phyloP scores from a whole-genome alignment of 805 yeast species.

The Priceomyces melissophilus region DNA sequence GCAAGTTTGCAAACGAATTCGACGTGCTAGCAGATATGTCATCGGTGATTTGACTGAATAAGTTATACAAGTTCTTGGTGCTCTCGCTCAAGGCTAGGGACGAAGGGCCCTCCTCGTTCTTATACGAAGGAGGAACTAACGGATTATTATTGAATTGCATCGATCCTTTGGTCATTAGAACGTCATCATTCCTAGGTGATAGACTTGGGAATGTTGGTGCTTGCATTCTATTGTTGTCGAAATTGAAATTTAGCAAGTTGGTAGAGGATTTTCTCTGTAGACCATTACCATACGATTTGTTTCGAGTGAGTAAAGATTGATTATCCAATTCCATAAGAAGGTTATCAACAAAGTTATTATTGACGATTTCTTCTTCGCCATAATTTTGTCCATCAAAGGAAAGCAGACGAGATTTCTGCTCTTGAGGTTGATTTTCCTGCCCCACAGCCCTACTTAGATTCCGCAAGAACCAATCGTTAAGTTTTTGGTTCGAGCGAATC shows the following conservation, averaged over 20 bases:
- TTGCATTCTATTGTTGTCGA: not conserved
- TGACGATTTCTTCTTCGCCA: slow-evolving; percentile 2
- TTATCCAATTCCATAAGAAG: slow-evolving; percentile 2
- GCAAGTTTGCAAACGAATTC: slow-evolving; percentile 19
- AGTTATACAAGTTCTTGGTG: slow-evolving; percentile 27
- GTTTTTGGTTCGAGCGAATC: slow-evolving; percentile 17
- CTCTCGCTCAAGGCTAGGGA: slow-evolving; percentile 22
- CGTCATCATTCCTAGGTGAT: not conserved
- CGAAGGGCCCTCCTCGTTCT: slow-evolving; percentile 10
- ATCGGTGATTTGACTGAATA: slow-evolving; percentile 25
- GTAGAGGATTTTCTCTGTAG: not conserved
- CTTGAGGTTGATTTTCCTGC: not conserved
- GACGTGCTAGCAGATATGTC: slow-evolving; percentile 15
- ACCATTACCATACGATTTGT: not conserved
- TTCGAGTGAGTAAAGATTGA: slow-evolving; percentile 1
- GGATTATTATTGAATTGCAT: slow-evolving; percentile 2
- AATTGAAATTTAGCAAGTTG: not conserved
- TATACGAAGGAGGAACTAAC: not conserved
- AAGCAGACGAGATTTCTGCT: not conserved
- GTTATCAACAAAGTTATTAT: slow-evolving; percentile 6
- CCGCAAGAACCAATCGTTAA: slow-evolving; percentile 24
- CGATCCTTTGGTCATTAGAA: slow-evolving; percentile 1
- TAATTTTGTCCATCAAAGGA: not conserved
- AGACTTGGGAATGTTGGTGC: not conserved
- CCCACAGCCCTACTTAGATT: slow-evolving; percentile 8